These are phyloP conservation scores for Rossbeevera mucosa DNA, from an alignment of 768 basidiomycete genomes.

Conservation along the genomic window DNA sequence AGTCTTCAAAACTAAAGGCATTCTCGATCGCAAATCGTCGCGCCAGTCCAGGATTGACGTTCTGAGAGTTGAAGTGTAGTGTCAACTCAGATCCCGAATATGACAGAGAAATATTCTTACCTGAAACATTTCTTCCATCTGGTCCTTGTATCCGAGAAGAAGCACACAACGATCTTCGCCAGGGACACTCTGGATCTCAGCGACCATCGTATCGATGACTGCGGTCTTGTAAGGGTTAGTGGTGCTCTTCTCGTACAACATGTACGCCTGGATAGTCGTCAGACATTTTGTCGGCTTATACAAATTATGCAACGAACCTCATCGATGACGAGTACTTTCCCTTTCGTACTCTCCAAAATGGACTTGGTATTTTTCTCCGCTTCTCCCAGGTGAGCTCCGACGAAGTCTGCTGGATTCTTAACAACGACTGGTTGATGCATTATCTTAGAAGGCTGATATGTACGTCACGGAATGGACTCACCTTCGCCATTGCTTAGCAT, in stretches of 20 bases:
- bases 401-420: slow-evolving; percentile 68
- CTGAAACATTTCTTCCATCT: slow-evolving; percentile 75
- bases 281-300: neutral
- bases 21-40: slow-evolving; percentile 67
- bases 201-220: slow-evolving; percentile 72
- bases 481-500: slow-evolving; percentile 73
- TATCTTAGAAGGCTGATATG: neutral
- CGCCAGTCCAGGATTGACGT: slow-evolving; percentile 66
- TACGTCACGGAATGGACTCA: slow-evolving; percentile 19
- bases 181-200: slow-evolving; percentile 64
- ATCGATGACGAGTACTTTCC: slow-evolving; percentile 70
- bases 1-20: slow-evolving; percentile 66
- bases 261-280: slow-evolving; percentile 51
- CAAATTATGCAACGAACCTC: slow-evolving; percentile 39
- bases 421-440: slow-evolving; percentile 43
- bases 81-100: neutral
- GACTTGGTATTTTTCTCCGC: slow-evolving; percentile 64
- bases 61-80: slow-evolving; percentile 34
- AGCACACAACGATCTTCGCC: slow-evolving; percentile 71
- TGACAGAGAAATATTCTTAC: slow-evolving; percentile 30
- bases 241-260: slow-evolving; percentile 46
- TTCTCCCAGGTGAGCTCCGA: slow-evolving; percentile 52
- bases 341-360: slow-evolving; percentile 53
- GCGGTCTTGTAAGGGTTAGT: slow-evolving; percentile 58
- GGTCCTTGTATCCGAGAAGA: slow-evolving; percentile 58